Percentiles rank a stretch among this genome's conserved stretches.
Conservation (phyloP, 2,329 filamentous ascomycete genomes). For the Aspergillus latus region DNA sequence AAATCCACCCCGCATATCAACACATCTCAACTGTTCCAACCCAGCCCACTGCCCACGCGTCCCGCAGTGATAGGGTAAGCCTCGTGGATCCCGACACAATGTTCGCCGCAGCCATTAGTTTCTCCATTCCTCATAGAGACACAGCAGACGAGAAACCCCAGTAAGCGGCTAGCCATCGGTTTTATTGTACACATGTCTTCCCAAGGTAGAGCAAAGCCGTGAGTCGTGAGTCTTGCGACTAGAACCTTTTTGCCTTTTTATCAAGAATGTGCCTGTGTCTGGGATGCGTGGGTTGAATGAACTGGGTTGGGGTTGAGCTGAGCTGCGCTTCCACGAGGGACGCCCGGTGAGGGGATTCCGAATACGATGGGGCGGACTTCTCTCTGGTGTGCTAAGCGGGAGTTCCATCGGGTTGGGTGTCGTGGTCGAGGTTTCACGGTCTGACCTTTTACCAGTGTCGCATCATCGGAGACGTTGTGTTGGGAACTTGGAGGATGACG, state of each 20-base stretch:
- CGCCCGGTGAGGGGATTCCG: conserved; percentile 15
- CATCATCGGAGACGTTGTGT: conserved; percentile 42
- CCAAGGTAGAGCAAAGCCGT: conserved; percentile 22
- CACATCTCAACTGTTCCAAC: neutral
- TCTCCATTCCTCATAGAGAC: conserved; percentile 42
- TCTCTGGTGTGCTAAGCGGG: neutral
- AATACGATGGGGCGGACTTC: neutral
- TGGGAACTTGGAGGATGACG: neutral
- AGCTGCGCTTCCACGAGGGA: conserved; percentile 5
- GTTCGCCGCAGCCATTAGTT: conserved; percentile 48
- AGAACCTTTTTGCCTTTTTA: conserved; percentile 27
- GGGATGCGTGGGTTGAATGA: conserved; percentile 9
- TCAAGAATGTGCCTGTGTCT: conserved; percentile 27
- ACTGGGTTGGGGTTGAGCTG: neutral
- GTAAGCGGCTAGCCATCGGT: conserved; percentile 30
- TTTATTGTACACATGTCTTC: conserved; percentile 29
- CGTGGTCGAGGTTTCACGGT: conserved; percentile 27
- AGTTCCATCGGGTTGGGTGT: conserved; percentile 27
- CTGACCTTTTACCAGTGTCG: conserved; percentile 50
- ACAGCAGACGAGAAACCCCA: conserved; percentile 44
- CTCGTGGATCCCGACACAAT: conserved; percentile 18
- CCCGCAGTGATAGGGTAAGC: conserved; percentile 9
- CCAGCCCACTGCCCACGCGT: neutral
- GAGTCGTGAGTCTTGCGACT: conserved; percentile 26
- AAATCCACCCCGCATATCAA: conserved; percentile 13